Conservation (phyloP, 495 filamentous ascomycete species). For the Paragyromitra xinjiangensis region DNA sequence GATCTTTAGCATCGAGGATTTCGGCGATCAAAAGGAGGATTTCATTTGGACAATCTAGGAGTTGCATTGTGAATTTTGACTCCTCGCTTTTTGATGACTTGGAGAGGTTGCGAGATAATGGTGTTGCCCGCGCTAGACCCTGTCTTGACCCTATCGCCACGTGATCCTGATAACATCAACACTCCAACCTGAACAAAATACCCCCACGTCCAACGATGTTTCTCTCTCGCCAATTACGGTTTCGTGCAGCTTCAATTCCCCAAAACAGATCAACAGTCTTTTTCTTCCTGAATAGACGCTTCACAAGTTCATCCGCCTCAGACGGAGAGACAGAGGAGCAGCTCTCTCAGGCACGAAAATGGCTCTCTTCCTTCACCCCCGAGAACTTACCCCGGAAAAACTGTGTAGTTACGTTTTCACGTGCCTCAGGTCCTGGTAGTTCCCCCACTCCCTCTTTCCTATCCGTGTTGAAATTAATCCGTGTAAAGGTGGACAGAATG, state of each 20-base stretch:
- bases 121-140: too few relatives aligned
- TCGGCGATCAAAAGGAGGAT: background rate
- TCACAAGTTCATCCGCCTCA: background rate
- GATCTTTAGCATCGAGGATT: too few relatives aligned
- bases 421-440: conserved; percentile 81
- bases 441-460: too few relatives aligned
- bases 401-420: conserved; percentile 75
- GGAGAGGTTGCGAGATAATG: too few relatives aligned
- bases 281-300: background rate
- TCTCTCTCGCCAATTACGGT: conserved; percentile 32
- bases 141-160: background rate
- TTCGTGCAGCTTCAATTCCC: background rate
- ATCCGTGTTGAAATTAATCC: conserved; percentile 7
- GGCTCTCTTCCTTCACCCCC: conserved; percentile 72
- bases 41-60: background rate
- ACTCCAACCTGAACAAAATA: background rate
- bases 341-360: conserved; percentile 74
- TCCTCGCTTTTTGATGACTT: too few relatives aligned
- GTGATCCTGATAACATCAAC: background rate
- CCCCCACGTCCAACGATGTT: conserved; percentile 22
- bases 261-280: conserved; percentile 12
- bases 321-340: conserved; percentile 64
- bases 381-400: conserved; percentile 71
- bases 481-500: conserved; percentile 78
- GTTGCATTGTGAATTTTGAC: background rate